Conservation (phyloP, 2,329 filamentous ascomycete genomes). For the Hypoxylon sp. region DNA sequence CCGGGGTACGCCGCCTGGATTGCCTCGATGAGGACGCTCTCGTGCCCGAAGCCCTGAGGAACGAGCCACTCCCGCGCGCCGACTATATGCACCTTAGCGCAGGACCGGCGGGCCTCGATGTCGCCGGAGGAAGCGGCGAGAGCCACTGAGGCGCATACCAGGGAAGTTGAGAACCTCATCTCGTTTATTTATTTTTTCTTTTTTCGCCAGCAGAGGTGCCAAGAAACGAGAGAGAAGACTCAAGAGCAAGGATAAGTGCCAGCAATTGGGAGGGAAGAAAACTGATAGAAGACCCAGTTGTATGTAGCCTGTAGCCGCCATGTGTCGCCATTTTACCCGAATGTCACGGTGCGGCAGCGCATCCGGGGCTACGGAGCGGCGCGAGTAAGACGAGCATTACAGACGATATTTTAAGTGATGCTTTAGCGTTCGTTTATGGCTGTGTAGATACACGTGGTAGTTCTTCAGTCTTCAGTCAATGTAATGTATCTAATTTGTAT, state of each 20-base stretch:
- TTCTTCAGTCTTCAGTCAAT: too few relatives aligned
- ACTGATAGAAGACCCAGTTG: background rate
- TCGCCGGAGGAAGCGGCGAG: slow-evolving; percentile 22
- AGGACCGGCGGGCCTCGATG: slow-evolving; percentile 51
- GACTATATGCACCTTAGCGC: slow-evolving; percentile 62
- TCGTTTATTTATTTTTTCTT: background rate
- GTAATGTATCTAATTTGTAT: too few relatives aligned
- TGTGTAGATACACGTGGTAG: too few relatives aligned
- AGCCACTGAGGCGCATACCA: slow-evolving; percentile 20
- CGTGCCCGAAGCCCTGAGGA: slow-evolving; percentile 58
- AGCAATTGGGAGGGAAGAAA: background rate
- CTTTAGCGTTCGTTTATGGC: too few relatives aligned
- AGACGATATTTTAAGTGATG: too few relatives aligned
- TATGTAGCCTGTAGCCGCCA: slow-evolving; percentile 1
- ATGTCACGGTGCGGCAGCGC: slow-evolving; percentile 16
- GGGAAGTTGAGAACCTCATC: slow-evolving; percentile 21
- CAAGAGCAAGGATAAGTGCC: background rate
- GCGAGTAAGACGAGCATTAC: background rate
- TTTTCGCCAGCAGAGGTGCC: background rate
- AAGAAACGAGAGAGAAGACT: background rate
- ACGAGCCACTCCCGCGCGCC: slow-evolving; percentile 64
- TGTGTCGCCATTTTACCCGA: slow-evolving; percentile 21
- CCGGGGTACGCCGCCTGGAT: slow-evolving; percentile 59
- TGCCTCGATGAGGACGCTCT: slow-evolving; percentile 59
- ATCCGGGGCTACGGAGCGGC: background rate